A percentile compares a stretch with the other conserved stretches of the same genome.
phyloP scores from a whole-genome alignment of 768 basidiomycete genomes.

The Kwoniella mangroviensis region DNA sequence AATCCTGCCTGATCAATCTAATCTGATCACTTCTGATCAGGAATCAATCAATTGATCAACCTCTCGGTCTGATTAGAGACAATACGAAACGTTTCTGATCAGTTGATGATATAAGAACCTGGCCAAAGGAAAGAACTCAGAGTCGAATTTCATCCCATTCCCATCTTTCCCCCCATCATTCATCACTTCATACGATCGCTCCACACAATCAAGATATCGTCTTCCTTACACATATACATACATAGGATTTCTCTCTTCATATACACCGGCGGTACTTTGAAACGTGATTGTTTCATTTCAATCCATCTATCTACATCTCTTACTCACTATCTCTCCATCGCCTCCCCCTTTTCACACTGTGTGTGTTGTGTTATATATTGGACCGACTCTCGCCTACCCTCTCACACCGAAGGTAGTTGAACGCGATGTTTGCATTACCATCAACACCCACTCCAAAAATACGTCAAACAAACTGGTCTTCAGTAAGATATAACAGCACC shows the following conservation, averaged over 20 bases:
- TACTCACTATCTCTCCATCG: constrained; percentile 11
- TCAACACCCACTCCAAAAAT: constrained; percentile 20
- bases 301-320: neutral
- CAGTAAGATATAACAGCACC: constrained; percentile 23
- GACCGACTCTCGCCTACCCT: too few relatives aligned
- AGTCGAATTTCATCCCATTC: neutral
- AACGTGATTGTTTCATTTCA: constrained; percentile 20
- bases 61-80: constrained; percentile 2
- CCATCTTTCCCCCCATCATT: neutral
- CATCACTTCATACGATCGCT: neutral
- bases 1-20: neutral
- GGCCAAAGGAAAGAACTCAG: neutral
- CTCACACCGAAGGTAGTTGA: neutral
- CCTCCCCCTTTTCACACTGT: constrained; percentile 23
- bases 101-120: neutral
- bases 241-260: neutral
- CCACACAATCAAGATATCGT: neutral
- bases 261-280: constrained; percentile 28
- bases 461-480: constrained; percentile 10
- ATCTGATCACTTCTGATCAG: neutral
- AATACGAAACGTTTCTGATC: constrained; percentile 8
- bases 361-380: constrained; percentile 2
- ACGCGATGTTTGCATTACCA: constrained; percentile 27
- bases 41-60: neutral
- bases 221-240: constrained; percentile 1